These are phyloP conservation scores for Mucor racemosus DNA, from an alignment of 371 early-diverging fungal species.

Conservation along the genomic window DNA sequence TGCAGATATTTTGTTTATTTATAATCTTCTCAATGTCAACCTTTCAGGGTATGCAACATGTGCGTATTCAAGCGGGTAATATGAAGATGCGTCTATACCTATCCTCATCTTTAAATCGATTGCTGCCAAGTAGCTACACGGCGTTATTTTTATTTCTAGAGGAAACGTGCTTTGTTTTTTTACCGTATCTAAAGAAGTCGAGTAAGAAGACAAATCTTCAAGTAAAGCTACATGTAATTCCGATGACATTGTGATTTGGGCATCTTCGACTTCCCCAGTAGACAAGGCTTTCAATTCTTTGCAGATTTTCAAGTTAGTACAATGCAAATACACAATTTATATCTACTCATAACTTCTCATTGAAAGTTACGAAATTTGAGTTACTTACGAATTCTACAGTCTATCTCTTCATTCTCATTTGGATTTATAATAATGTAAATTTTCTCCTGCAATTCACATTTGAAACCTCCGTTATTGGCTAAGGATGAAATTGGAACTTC, in stretches of 20 bases:
- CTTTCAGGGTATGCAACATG: neutral
- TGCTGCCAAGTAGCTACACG: neutral
- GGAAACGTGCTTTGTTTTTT: neutral
- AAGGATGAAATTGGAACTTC: neutral
- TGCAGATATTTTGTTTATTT: neutral
- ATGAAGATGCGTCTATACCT: neutral
- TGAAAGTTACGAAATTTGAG: too few relatives aligned
- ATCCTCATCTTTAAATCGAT: neutral
- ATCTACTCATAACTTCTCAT: too few relatives aligned
- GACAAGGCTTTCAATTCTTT: too few relatives aligned
- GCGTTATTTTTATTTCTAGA: neutral
- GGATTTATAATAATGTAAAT: neutral
- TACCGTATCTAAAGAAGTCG: too few relatives aligned
- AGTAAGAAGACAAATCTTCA: neutral
- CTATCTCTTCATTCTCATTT: neutral
- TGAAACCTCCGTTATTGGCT: neutral
- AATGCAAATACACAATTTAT: too few relatives aligned
- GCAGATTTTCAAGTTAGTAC: too few relatives aligned
- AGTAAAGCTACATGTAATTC: neutral
- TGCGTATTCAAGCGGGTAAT: neutral
- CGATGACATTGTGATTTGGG: neutral
- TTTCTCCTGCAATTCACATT: neutral
- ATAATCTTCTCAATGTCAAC: neutral
- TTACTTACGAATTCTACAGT: too few relatives aligned
- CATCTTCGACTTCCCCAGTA: too few relatives aligned